These are phyloP conservation scores for Aquilaria agallochum DNA, from an alignment of 441 rosid genomes.

Conservation along the genomic window DNA sequence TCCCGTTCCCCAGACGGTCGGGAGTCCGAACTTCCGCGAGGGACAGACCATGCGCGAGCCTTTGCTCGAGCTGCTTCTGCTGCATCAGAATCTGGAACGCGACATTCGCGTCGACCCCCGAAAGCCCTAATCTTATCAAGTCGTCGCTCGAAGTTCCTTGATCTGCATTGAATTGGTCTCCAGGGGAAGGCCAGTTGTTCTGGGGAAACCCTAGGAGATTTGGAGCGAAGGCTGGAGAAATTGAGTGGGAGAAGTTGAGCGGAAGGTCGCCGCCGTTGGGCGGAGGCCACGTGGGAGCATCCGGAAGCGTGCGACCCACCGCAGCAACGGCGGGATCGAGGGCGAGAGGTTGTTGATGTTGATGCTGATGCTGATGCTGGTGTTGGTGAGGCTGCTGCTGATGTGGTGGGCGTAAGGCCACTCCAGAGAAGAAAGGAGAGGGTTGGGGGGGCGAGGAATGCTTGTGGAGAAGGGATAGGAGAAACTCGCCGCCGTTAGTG, in stretches of 20 bases:
- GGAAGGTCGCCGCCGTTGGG: slow-evolving; percentile 40
- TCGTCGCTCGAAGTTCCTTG: slow-evolving; percentile 39
- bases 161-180: slow-evolving; percentile 27
- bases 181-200: slow-evolving; percentile 24
- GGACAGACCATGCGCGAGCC: slow-evolving; percentile 59
- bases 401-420: slow-evolving; percentile 8
- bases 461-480: slow-evolving; percentile 65
- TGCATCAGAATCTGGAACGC: slow-evolving; percentile 33
- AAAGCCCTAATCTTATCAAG: slow-evolving; percentile 43
- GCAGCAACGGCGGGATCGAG: slow-evolving; percentile 90
- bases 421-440: slow-evolving; percentile 8
- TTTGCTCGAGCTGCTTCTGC: slow-evolving; percentile 35
- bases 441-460: slow-evolving; percentile 14
- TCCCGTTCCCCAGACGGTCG: slow-evolving; percentile 29
- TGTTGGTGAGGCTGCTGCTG: slow-evolving; percentile 6
- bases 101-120: slow-evolving; percentile 22
- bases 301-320: slow-evolving; percentile 51
- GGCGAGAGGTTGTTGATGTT: slow-evolving; percentile 23
- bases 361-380: slow-evolving; percentile 13
- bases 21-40: slow-evolving; percentile 36
- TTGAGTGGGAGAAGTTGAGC: slow-evolving; percentile 10
- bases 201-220: slow-evolving; percentile 46
- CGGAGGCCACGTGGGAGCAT: slow-evolving; percentile 35
- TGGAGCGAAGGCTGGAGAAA: slow-evolving; percentile 38
- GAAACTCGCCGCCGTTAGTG: slow-evolving; percentile 65